These are phyloP conservation scores for Diplodia corticola DNA, from an alignment of 2,329 filamentous ascomycete species.

Conservation along the genomic window DNA sequence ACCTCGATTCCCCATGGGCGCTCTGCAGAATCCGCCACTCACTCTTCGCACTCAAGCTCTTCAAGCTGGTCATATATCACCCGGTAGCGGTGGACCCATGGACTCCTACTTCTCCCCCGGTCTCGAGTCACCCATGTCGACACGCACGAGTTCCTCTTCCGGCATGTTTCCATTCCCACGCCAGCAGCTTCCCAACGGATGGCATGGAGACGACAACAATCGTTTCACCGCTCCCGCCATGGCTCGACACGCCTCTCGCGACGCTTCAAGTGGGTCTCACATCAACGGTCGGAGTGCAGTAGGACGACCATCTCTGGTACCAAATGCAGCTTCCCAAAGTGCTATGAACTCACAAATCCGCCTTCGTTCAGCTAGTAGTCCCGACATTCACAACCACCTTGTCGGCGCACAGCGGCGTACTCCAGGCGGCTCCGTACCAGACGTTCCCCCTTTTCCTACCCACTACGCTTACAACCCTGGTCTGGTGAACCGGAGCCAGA, in stretches of 20 bases:
- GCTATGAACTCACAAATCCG: constrained; percentile 61
- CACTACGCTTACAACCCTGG: constrained; percentile 58
- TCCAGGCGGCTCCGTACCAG: constrained; percentile 42
- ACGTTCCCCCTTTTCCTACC: constrained; percentile 56
- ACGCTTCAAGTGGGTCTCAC: constrained; percentile 66
- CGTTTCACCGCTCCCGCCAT: constrained; percentile 88
- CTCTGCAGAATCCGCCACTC: constrained; percentile 49
- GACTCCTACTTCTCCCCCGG: constrained; percentile 94
- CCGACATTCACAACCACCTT: constrained; percentile 78
- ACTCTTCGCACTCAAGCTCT: constrained; percentile 67
- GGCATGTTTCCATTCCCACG: constrained; percentile 81
- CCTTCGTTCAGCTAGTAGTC: constrained; percentile 89
- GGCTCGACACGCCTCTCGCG: constrained; percentile 76
- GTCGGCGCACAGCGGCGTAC: constrained; percentile 58
- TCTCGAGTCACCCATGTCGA: constrained; percentile 74
- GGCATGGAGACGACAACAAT: constrained; percentile 69
- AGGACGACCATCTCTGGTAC: constrained; percentile 78
- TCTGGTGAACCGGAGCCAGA: constrained; percentile 75
- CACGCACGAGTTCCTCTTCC: constrained; percentile 70
- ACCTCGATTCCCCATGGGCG: constrained; percentile 70
- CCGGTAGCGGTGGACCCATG: constrained; percentile 60
- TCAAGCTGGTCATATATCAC: constrained; percentile 54
- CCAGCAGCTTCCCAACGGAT: constrained; percentile 66
- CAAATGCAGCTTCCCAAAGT: constrained; percentile 56
- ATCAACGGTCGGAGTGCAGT: constrained; percentile 63